Evolutionary conservation across 139 green algal genomes (phyloP), one percentile per base, ranked within the genome.

Genomic region (Chlorella sp.): DNA sequence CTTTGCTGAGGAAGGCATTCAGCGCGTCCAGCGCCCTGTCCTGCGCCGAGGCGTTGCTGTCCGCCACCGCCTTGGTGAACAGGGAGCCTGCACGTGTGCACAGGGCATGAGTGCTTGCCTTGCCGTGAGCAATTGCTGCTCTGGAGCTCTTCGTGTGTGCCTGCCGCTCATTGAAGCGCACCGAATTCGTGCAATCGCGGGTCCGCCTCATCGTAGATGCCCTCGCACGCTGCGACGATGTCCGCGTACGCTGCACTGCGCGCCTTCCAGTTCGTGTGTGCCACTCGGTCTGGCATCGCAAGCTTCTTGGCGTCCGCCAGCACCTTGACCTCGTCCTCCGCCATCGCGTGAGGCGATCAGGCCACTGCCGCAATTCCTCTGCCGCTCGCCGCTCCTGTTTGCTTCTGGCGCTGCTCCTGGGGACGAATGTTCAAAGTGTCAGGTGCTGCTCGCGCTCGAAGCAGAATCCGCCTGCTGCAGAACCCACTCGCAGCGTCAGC

Each of bases 221-320:
- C 71, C 17, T 77, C 35, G 60, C 91, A 93, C 1, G 66, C 62
- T 5, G 70, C 60, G 5, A 69, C 79, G 23, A 97, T 88, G 66
- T 93, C 84, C 27, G 91, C 88, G 59, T 91, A 97, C 0, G 81
- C 89, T 59, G 92, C 89, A 3, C 77, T 81, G 2, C 93, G 77
- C 22, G 92, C 92, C 74, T 98, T 98, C 93, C 93, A 98, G 66
- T 89, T 93, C 24, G 86, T 85, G 84, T 98, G 91, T 3, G 91
- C 31, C 24, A 86, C 72, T 6, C 70, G 80, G 29, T 97, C 90
- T 1, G 92, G 84, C 62, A 87, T 78, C 31, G 77, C 71, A 74
- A 82, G 75, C 36, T 63, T 74, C 36, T 69, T 69, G 27, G 66
- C 32, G 5, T 73, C 66, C 33, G 32, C 3, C 2, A 73, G 31